phyloP scores from a whole-genome alignment of 768 basidiomycete species.

The Xanthoconium purpureum region DNA sequence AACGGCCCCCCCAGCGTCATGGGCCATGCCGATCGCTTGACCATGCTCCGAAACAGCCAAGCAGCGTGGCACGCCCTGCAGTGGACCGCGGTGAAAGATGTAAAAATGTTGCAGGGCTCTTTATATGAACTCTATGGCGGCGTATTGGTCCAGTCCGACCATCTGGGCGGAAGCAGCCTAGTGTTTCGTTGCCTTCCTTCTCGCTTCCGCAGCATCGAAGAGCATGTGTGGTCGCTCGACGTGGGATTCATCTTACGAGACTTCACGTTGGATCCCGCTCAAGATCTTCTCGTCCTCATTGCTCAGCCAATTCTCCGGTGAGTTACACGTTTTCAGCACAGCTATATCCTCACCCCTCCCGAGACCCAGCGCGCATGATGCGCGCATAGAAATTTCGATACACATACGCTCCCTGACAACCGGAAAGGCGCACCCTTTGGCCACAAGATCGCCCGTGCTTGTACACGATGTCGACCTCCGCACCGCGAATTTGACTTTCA shows the following conservation, averaged over 20 bases:
- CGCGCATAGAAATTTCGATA: slow-evolving; percentile 28
- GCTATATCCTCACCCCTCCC: slow-evolving; percentile 3
- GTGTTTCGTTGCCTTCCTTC: slow-evolving; percentile 51
- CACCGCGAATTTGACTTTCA: slow-evolving; percentile 34
- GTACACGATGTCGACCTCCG: slow-evolving; percentile 18
- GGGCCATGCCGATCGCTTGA: slow-evolving; percentile 34
- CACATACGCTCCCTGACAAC: slow-evolving; percentile 47
- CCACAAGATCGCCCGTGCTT: slow-evolving; percentile 34
- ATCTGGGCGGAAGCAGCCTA: slow-evolving; percentile 28
- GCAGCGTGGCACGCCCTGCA: slow-evolving; percentile 38
- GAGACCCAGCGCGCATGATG: slow-evolving; percentile 12
- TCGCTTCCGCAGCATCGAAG: slow-evolving; percentile 42
- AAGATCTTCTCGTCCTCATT: slow-evolving; percentile 58
- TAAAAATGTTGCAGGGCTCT: slow-evolving; percentile 42
- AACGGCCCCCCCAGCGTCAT: slow-evolving; percentile 34
- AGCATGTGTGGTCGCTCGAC: slow-evolving; percentile 43
- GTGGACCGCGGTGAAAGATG: slow-evolving; percentile 32
- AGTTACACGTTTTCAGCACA: slow-evolving; percentile 9
- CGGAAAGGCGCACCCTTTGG: slow-evolving; percentile 45
- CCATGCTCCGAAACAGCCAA: slow-evolving; percentile 38
- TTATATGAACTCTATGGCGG: slow-evolving; percentile 61
- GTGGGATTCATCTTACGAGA: slow-evolving; percentile 45
- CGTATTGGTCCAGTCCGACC: slow-evolving; percentile 45
- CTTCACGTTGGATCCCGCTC: slow-evolving; percentile 63
- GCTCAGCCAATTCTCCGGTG: slow-evolving; percentile 37